Base-by-base conservation (phyloP, 345 rosid species). In the Sisymbrium irio region DNA sequence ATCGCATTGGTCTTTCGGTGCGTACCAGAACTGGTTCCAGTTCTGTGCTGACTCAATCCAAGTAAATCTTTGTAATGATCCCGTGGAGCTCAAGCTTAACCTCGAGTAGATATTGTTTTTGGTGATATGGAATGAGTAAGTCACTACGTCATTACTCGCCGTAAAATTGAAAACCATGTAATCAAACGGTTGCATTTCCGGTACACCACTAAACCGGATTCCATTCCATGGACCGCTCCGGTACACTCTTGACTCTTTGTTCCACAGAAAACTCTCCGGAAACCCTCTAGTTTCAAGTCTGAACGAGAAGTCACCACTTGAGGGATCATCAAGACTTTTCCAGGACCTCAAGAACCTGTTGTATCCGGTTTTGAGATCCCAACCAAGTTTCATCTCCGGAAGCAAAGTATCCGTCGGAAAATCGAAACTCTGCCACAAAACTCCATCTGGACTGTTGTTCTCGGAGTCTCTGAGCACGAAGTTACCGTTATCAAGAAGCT, bases 1-100 rank as follows among this genome's bases (percentile, higher is more conserved):
- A 78, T 94, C 97, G 45, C 98, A 94, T 73, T 91, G 96, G 72
- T 94, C 98, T 51, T 91, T 88, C 0, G 90, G 97, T 9, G 96
- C 93, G 14, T 67, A 85, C 98, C 98, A 94, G 47, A 89, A 89
- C 14, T 40, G 6, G 65, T 74, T 83, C 97, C 97, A 94, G 4
- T 13, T 18, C 25, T 83, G 58, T 0, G 6, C 53, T 27, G 78
- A 60, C 3, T 82, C 83, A 17, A 89, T 78, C 97, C 92, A 89
- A 0, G 88, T 83, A 53, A 65, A 80, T 46, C 91, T 53, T 39
- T 83, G 81, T 8, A 87, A 79, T 2, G 2, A 0, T 40, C 96
- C 98, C 1, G 63, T 9, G 1, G 89, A 32, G 59, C 77, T 85
- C 14, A 94, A 78, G 4, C 19, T 69, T 65, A 94, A 67, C 4